phyloP scores from a whole-genome alignment of 2,329 filamentous ascomycete species.

The Phialophora verrucosa region DNA sequence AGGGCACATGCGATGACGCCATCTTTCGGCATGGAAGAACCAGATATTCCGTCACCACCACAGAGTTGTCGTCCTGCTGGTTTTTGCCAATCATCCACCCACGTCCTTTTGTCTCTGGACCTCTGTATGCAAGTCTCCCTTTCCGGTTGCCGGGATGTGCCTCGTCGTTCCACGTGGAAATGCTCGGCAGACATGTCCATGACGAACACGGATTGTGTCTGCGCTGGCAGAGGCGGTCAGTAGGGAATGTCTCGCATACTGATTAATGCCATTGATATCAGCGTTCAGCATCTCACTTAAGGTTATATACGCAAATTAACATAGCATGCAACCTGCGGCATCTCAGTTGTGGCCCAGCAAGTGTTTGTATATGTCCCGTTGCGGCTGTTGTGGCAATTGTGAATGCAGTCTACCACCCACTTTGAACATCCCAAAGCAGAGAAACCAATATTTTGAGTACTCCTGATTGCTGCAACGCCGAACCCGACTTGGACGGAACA shows the following conservation, averaged over 20 bases:
- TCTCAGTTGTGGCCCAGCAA: not conserved
- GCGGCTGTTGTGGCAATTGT: slow-evolving; percentile 2
- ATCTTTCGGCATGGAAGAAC: not conserved
- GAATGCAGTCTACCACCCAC: slow-evolving; percentile 23
- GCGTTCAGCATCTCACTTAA: not conserved
- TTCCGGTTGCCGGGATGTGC: not conserved
- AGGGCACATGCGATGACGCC: not conserved
- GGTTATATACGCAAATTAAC: not conserved
- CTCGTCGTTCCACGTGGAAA: not conserved
- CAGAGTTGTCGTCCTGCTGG: not conserved
- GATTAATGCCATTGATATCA: not conserved
- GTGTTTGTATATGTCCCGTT: not conserved
- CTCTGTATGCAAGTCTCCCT: slow-evolving; percentile 1
- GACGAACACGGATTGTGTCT: slow-evolving; percentile 7
- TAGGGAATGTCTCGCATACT: not conserved
- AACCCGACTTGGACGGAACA: not conserved
- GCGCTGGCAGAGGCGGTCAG: slow-evolving; percentile 15
- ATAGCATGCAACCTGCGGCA: not conserved
- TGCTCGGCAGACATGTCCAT: slow-evolving; percentile 2
- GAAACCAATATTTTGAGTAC: not conserved
- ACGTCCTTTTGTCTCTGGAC: slow-evolving; percentile 3
- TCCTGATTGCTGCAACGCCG: not conserved
- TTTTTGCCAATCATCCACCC: slow-evolving; percentile 19
- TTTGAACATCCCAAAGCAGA: slow-evolving; percentile 1
- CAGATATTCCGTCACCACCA: not conserved